Base-by-base conservation (phyloP, 129 eudicot species). In the Lactuca sativa region DNA sequence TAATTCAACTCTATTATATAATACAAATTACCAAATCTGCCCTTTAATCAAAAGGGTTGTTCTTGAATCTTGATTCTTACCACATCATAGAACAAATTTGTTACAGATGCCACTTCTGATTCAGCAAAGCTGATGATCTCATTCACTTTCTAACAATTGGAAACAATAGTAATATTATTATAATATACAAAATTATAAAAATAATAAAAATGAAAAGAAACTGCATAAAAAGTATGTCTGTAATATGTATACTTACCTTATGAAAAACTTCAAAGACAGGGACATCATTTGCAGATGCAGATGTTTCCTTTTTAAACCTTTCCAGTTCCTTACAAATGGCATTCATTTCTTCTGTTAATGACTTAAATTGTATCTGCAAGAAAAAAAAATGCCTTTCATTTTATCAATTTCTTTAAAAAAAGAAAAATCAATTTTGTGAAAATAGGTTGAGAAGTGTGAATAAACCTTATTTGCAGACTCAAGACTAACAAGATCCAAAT, bases 281-380 rank as follows among this genome's bases (percentile, higher is more conserved):
- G 30, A 25, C 30, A 25, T 25, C 30, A 25, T 25, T 25, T 25
- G 30, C 30, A 12, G 98, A 92, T 36, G 96, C 96, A 74, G 40
- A 74, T 67, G 86, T 63, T 71, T 92, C 98, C 77, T 84, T 88
- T 76, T 77, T 89, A 64, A 92, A 95, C 74, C 89, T 92, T 81
- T 92, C 98, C 40, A 92, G 69, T 64, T 96, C 98, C 74, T 92
- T 92, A 66, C 80, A 79, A 66, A 92, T 92, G 61, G 98, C 92
- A 85, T 92, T 96, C 97, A 92, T 92, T 82, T 92, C 97, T 86
- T 92, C 98, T 73, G 98, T 96, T 74, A 92, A 84, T 16, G 92
- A 84, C 81, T 92, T 92, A 79, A 89, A 79, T 86, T 92, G 96
- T 80, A 92, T 92, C 98, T 92, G 88, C 76, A 82, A 69, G 34